phyloP scores from a whole-genome alignment of 2,329 filamentous ascomycete genomes.

The Fusarium pininemorale region DNA sequence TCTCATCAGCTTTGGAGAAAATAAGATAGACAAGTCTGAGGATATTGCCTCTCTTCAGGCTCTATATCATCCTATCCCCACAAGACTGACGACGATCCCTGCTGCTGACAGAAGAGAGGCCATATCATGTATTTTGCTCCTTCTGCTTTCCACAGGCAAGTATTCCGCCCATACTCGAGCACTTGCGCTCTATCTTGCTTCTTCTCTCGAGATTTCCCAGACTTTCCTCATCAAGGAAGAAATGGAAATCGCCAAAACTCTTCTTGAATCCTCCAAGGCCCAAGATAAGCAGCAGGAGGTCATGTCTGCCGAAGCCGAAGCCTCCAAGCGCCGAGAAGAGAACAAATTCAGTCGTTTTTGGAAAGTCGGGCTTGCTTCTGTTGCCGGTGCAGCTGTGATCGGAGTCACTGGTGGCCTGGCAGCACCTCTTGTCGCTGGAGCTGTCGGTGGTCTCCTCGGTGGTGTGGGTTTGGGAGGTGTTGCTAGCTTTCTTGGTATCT shows the following conservation, averaged over 20 bases:
- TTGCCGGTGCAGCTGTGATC: constrained; percentile 89
- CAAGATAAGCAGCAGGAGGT: constrained; percentile 51
- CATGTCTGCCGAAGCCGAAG: constrained; percentile 81
- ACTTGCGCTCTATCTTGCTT: constrained; percentile 73
- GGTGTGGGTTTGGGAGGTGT: constrained; percentile 86
- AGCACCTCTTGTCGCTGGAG: constrained; percentile 86
- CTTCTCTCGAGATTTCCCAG: constrained; percentile 71
- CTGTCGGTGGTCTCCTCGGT: constrained; percentile 84
- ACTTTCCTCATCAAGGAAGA: constrained; percentile 74
- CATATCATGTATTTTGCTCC: constrained; percentile 74
- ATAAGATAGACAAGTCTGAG: constrained; percentile 46
- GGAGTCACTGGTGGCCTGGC: constrained; percentile 92
- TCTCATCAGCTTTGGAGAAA: constrained; percentile 53
- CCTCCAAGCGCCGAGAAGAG: constrained; percentile 75
- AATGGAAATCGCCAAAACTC: constrained; percentile 76
- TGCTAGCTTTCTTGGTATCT: constrained; percentile 84
- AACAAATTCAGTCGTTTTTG: constrained; percentile 77
- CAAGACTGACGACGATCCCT: constrained; percentile 65
- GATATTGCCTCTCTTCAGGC: constrained; percentile 58
- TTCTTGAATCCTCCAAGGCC: constrained; percentile 71
- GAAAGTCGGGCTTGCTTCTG: constrained; percentile 90
- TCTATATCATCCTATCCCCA: constrained; percentile 63
- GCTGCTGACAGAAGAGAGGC: constrained; percentile 68
- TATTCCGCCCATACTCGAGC: constrained; percentile 80
- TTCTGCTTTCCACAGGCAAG: constrained; percentile 76